These are phyloP conservation scores for Ceratocystis variospora DNA, from an alignment of 2,329 filamentous ascomycete genomes.

Conservation along the genomic window DNA sequence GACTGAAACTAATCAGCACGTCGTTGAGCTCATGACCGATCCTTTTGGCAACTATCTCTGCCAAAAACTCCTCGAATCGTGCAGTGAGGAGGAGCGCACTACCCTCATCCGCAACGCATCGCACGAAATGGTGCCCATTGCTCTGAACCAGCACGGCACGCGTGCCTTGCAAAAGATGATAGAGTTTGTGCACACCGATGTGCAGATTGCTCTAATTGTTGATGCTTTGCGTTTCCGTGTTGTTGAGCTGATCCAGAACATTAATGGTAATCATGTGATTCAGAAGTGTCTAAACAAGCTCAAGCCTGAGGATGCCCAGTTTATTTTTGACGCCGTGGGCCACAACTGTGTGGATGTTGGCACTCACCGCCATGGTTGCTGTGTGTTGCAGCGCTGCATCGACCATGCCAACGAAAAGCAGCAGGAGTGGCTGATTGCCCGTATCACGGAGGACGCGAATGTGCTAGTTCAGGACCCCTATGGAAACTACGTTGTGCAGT, in stretches of 20 bases:
- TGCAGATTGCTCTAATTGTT: constrained; percentile 80
- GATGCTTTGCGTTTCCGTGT: constrained; percentile 69
- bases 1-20: constrained; percentile 80
- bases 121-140: constrained; percentile 78
- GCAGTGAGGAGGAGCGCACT: constrained; percentile 89
- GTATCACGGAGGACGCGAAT: constrained; percentile 81
- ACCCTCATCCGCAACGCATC: constrained; percentile 82
- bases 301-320: constrained; percentile 68
- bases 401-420: constrained; percentile 87
- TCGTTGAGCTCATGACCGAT: constrained; percentile 96
- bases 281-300: constrained; percentile 98
- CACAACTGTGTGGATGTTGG: constrained; percentile 77
- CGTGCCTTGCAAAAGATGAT: constrained; percentile 99
- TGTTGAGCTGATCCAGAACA: constrained; percentile 87
- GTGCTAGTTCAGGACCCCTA: constrained; percentile 90
- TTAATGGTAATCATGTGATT: constrained; percentile 98
- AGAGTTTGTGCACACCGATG: constrained; percentile 75
- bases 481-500: constrained; percentile 97
- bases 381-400: constrained; percentile 93
- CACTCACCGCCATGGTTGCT: constrained; percentile 94
- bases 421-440: constrained; percentile 70
- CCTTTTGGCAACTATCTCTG: constrained; percentile 98
- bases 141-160: constrained; percentile 92
- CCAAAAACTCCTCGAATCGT: constrained; percentile 93
- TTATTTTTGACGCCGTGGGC: constrained; percentile 93